Base-by-base conservation (phyloP, 805 yeast genomes). In the Alloascoidea africana region DNA sequence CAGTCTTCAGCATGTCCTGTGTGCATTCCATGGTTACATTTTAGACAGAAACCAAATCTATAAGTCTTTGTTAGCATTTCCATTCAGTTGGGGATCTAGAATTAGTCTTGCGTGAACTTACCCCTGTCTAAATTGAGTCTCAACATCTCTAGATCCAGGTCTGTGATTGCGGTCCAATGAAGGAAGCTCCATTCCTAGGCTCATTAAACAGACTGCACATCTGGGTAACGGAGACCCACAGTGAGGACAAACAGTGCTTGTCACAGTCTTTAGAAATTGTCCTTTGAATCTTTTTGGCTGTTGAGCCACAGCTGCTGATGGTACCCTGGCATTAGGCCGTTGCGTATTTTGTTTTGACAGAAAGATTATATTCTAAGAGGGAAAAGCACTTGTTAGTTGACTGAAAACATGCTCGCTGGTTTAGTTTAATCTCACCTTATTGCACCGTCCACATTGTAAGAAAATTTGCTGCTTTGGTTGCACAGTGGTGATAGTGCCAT, bases 1-100 rank as follows among this genome's bases (percentile, higher is more conserved):
- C 98, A 89, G 49, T 87, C 93, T 44, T 83, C 86, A 0, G 96
- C 96, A 54, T 89, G 98, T 3, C 81, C 86, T 0, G 94, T 86
- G 58, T 89, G 98, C 72, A 77, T 77, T 1, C 96, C 94, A 49
- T 89, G 98, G 51, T 81, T 84, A 53, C 98, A 89, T 23, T 77
- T 72, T 44, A 89, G 58, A 50, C 98, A 89, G 57, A 85, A 85
- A 46, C 91, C 83, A 46, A 89, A 86, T 94, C 95, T 36, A 33
- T 5, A 35, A 35, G 13, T 16, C 5, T 18, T n/a, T 13, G 14
- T 35, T n/a, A 16, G 14, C n/a, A n/a, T n/a, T n/a, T n/a, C n/a
- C n/a, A n/a, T n/a, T n/a, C n/a, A n/a, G n/a, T n/a, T n/a, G n/a
- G n/a, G n/a, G n/a, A n/a, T n/a, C n/a, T n/a, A n/a, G n/a, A n/a